These are phyloP conservation scores for Asterella californica DNA, from an alignment of 225 moss, liverwort and hornwort genomes.

Conservation along the genomic window DNA sequence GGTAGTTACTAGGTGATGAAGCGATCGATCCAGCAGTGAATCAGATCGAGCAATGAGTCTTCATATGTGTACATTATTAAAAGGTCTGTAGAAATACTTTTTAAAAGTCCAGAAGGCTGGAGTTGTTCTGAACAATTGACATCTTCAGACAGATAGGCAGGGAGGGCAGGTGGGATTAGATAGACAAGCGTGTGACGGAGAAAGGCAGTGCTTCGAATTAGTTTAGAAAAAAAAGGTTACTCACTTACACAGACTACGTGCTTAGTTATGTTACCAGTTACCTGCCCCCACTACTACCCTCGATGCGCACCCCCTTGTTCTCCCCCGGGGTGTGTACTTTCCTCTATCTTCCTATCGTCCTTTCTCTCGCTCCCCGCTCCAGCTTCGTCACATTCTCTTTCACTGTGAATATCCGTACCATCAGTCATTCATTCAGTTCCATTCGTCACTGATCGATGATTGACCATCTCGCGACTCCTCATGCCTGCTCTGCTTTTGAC, in stretches of 20 bases:
- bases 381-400: neutral
- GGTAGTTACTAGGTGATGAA: constrained; percentile 10
- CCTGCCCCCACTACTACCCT: neutral
- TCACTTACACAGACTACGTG: neutral
- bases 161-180: neutral
- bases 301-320: no score
- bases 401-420: neutral
- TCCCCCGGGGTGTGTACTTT: no score
- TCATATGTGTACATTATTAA: neutral
- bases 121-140: neutral
- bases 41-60: neutral
- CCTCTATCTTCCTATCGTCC: neutral
- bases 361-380: neutral
- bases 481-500: no score
- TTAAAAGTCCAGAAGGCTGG: neutral
- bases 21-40: neutral
- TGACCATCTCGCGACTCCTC: no score
- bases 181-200: neutral
- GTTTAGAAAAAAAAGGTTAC: neutral
- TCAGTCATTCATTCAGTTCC: no score
- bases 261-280: neutral
- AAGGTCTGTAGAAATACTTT: neutral
- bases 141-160: neutral
- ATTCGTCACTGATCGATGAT: no score
- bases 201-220: neutral